Evolutionary conservation across 768 basidiomycete species (phyloP), one percentile per base, ranked within the genome.

Genomic region (Boletus insuetus): DNA sequence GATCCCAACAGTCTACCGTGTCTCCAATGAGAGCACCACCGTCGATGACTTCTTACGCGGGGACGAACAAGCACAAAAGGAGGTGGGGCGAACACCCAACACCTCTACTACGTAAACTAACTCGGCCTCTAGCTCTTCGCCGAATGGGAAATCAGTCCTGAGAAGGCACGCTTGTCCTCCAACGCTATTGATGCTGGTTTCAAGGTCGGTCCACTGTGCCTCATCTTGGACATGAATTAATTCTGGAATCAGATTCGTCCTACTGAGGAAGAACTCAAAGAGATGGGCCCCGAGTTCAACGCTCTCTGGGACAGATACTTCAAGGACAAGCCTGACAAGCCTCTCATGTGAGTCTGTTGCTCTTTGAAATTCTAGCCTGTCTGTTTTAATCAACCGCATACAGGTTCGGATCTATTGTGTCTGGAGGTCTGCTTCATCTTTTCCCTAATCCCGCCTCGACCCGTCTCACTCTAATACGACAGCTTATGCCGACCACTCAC

Each of bases 291-390:
- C 16, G 86, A 87, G 63, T 87, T 87, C 73, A 84, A 85, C 62
- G 74, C 76, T 58, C 79, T 87, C 46, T 87, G 82, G 82, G 71
- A 88, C 65, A 77, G 41, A 29, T 87, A 89, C 73, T 87, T 89
- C 80, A 86, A 84, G 76, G 83, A 88, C 75, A 87, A 86, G 75
- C 86, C 85, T 51, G 86, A 87, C 76, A 88, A 87, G 75, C 86
- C 86, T 4, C 83, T 87, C 55, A 87, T 87, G 85, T 82, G 68
- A 51, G 75, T 67, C 22, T 32, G 19, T 22, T 26, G 29, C 29
- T 46, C 14, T 16, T 31, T 12, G 50, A 16, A 14, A 35, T 14
- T 6, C 13, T 4, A 6, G 34, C 5, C 7, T 4, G 11, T 38
- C 12, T 35, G 20, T 62, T 19, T 38, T 52, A n/a, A 49, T 50